Evolutionary conservation across 805 yeast species (phyloP).

Genomic region (Debaryomyces tyrocola): DNA sequence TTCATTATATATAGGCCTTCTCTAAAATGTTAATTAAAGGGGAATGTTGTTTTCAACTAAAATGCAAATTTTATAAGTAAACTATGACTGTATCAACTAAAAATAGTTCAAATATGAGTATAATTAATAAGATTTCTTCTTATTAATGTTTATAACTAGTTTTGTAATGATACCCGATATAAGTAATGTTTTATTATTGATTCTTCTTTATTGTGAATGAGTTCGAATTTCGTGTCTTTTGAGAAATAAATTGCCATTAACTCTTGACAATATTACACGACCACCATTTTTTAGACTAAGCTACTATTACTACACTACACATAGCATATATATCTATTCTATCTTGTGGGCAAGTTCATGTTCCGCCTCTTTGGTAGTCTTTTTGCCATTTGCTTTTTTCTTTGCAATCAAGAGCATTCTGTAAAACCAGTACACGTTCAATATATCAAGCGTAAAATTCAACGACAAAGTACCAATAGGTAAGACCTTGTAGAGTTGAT

Average conservation of each 20-base stretch:
- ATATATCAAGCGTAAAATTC: conserved; percentile 60
- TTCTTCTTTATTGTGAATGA: neutral
- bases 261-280: neutral
- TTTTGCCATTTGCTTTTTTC: conserved; percentile 37
- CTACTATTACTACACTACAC: neutral
- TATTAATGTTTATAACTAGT: neutral
- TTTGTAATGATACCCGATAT: neutral
- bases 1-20: conserved; percentile 50
- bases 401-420: conserved; percentile 81
- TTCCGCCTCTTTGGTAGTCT: conserved; percentile 13
- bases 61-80: neutral
- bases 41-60: conserved; percentile 1
- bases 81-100: neutral
- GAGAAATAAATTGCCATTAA: neutral
- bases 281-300: neutral
- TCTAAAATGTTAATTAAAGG: conserved; percentile 1
- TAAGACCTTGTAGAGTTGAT: conserved; percentile 44
- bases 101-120: neutral
- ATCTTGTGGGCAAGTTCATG: conserved; percentile 17
- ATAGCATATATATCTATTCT: conserved; percentile 8
- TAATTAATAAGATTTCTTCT: neutral
- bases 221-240: neutral
- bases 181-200: neutral
- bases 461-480: conserved; percentile 52
- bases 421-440: conserved; percentile 84